These are phyloP conservation scores for Globisporangium spiculum DNA, from an alignment of 352 stramenopile species.

Conservation along the genomic window DNA sequence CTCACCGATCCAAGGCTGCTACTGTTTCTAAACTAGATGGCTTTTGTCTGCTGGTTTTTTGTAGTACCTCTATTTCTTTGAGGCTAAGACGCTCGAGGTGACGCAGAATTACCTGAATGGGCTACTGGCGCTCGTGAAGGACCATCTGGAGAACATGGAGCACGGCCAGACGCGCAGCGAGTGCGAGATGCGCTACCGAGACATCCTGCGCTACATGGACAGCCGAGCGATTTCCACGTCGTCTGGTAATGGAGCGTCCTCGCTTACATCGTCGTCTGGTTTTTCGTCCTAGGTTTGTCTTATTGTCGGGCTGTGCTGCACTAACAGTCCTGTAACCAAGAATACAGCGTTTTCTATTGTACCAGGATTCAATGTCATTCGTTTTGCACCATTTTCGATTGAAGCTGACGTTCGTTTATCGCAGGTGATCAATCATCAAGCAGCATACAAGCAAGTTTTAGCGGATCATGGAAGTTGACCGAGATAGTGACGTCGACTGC, in stretches of 20 bases:
- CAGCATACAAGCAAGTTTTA: not conserved
- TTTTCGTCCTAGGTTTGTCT: constrained; percentile 3
- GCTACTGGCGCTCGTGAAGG: constrained; percentile 88
- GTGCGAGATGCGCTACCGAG: constrained; percentile 81
- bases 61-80: constrained; percentile 94
- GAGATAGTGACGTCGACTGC: not conserved
- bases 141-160: constrained; percentile 92
- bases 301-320: not conserved
- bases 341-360: not conserved
- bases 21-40: not conserved
- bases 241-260: constrained; percentile 21
- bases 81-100: constrained; percentile 71
- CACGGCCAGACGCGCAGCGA: constrained; percentile 56
- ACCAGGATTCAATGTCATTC: not conserved
- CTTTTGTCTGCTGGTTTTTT: not conserved
- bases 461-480: not conserved
- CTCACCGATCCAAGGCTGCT: not conserved
- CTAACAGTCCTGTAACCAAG: not conserved
- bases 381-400: not conserved
- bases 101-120: constrained; percentile 69
- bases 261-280: not conserved
- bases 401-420: not conserved
- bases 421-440: not conserved
- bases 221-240: constrained; percentile 30
- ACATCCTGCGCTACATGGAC: constrained; percentile 82